Evolutionary conservation across 768 basidiomycete species (phyloP).

Genomic region (Russula sp.): DNA sequence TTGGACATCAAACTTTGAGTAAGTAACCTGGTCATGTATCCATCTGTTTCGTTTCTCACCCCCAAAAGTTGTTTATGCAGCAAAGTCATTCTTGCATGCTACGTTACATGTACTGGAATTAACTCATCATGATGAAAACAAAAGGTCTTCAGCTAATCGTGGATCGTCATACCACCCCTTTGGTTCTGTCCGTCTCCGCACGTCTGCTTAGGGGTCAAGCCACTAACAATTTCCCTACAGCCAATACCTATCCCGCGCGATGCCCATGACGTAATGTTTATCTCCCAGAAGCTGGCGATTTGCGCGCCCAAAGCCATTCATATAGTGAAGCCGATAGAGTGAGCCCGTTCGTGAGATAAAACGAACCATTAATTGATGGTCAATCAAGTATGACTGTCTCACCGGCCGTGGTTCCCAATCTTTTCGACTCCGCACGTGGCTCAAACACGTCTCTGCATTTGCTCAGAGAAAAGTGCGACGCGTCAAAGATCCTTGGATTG

Average conservation of each 20-base stretch:
- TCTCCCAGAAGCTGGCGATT: conserved; percentile 63
- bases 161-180: conserved; percentile 53
- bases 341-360: conserved; percentile 31
- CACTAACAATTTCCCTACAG: conserved; percentile 39
- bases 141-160: conserved; percentile 40
- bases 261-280: conserved; percentile 54
- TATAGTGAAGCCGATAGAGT: conserved; percentile 69
- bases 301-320: conserved; percentile 63
- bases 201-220: conserved; percentile 1
- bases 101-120: conserved; percentile 63
- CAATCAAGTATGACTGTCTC: conserved; percentile 40
- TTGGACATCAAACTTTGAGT: conserved; percentile 59
- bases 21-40: conserved; percentile 30
- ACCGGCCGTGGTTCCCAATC: conserved; percentile 58
- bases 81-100: conserved; percentile 57
- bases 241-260: conserved; percentile 70
- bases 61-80: conserved; percentile 62
- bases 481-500: conserved; percentile 63
- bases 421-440: conserved; percentile 43
- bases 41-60: conserved; percentile 7
- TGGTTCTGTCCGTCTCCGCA: conserved; percentile 53
- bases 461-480: conserved; percentile 59
- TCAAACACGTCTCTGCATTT: conserved; percentile 39
- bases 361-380: conserved; percentile 1
- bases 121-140: conserved; percentile 41